Evolutionary conservation across 257 asterid species (phyloP).

Genomic region (Salvia miltiorrhiza): DNA sequence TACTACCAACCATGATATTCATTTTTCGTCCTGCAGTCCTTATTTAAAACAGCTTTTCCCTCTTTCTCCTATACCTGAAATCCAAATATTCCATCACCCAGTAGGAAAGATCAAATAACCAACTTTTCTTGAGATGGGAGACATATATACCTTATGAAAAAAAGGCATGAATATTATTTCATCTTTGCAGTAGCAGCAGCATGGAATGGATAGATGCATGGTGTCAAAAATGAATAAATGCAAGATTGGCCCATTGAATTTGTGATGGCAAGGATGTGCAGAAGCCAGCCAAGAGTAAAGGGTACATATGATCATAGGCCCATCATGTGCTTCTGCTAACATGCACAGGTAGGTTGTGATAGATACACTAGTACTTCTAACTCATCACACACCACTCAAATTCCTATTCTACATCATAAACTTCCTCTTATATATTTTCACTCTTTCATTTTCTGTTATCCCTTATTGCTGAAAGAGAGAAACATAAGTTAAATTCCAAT

Average conservation of each 20-base stretch:
- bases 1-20: neutral
- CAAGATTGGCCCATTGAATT: conserved; percentile 37
- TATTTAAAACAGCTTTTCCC: too few species aligned
- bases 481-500: neutral
- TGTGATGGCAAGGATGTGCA: conserved; percentile 32
- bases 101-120: too few species aligned
- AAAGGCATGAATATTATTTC: too few species aligned
- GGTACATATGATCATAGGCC: conserved; percentile 43
- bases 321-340: conserved; percentile 54
- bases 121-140: too few species aligned
- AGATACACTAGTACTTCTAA: conserved; percentile 27
- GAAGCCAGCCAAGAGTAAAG: conserved; percentile 43
- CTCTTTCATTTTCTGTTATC: too few species aligned
- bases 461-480: conserved; percentile 66
- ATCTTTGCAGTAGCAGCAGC: too few species aligned
- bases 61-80: too few species aligned
- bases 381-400: conserved; percentile 1
- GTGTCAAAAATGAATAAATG: conserved; percentile 44
- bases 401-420: neutral
- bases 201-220: conserved; percentile 22
- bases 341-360: conserved; percentile 44
- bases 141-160: too few species aligned
- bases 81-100: too few species aligned
- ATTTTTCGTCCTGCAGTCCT: too few species aligned
- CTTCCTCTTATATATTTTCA: too few species aligned